phyloP scores from a whole-genome alignment of 179 eudicot species.

The Amaranthus tricolor region DNA sequence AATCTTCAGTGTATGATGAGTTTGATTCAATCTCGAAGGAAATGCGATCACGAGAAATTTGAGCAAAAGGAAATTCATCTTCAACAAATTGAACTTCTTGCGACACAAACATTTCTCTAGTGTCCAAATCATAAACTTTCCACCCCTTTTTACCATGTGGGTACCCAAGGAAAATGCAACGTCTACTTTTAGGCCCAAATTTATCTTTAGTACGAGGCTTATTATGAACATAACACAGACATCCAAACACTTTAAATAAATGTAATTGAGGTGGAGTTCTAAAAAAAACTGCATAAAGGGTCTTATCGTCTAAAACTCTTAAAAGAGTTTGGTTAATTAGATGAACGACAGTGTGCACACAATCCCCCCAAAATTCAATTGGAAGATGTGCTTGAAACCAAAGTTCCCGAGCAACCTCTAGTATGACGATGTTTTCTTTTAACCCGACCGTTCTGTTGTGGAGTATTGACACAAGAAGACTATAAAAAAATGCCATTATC shows the following conservation, averaged over 20 bases:
- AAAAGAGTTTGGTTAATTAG: neutral
- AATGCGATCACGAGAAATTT: too few species aligned
- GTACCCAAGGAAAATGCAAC: neutral
- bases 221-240: neutral
- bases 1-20: too few species aligned
- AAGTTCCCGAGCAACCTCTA: too few species aligned
- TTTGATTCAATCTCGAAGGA: too few species aligned
- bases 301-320: neutral
- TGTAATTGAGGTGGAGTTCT: neutral
- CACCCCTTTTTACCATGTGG: neutral
- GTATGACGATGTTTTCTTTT: neutral
- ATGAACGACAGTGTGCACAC: neutral
- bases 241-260: neutral
- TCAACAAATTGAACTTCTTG: neutral
- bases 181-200: neutral
- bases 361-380: neutral
- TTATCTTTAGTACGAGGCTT: neutral
- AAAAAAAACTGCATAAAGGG: neutral
- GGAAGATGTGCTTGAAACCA: neutral
- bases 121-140: neutral
- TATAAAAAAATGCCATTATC: neutral
- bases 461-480: neutral
- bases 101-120: neutral
- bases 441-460: conserved; percentile 2
- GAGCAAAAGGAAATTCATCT: neutral